phyloP scores from a whole-genome alignment of 352 stramenopile genomes.

The Phytopythium helicoides region DNA sequence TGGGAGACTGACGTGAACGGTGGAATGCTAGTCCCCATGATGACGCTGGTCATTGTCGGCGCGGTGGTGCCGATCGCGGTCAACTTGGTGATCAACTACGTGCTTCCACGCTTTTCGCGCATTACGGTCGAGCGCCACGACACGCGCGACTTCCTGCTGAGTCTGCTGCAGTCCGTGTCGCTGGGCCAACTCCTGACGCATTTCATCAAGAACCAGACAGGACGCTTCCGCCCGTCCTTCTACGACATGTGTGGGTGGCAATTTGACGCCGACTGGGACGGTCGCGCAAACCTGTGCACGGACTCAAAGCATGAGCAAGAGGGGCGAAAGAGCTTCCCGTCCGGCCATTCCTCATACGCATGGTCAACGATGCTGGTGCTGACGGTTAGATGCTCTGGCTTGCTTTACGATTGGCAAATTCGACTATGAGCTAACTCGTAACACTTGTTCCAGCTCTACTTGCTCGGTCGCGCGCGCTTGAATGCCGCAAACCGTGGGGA shows the following conservation, averaged over 20 bases:
- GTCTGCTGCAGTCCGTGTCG: constrained; percentile 47
- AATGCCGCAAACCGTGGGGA: constrained; percentile 57
- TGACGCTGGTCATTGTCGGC: neutral
- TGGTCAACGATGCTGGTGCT: constrained; percentile 76
- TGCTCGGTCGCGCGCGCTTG: constrained; percentile 66
- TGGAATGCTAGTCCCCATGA: neutral
- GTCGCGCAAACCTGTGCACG: constrained; percentile 71
- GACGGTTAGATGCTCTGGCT: constrained; percentile 41
- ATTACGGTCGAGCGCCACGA: constrained; percentile 62
- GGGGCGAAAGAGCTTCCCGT: constrained; percentile 77
- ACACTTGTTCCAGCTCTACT: constrained; percentile 61
- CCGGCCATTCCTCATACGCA: constrained; percentile 70
- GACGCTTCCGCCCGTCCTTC: constrained; percentile 79
- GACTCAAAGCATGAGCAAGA: constrained; percentile 61
- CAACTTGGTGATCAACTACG: constrained; percentile 1
- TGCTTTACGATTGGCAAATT: no score
- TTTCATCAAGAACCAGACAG: constrained; percentile 74
- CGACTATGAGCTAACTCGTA: no score
- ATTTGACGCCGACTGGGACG: constrained; percentile 65
- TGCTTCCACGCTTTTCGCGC: neutral
- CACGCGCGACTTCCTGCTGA: constrained; percentile 75
- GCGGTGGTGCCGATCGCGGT: constrained; percentile 1
- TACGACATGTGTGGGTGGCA: constrained; percentile 85
- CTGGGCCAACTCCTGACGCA: constrained; percentile 61
- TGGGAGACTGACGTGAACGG: no score